Conservation (phyloP, 1,139 yeast genomes). For the Eremothecium gossypii region DNA sequence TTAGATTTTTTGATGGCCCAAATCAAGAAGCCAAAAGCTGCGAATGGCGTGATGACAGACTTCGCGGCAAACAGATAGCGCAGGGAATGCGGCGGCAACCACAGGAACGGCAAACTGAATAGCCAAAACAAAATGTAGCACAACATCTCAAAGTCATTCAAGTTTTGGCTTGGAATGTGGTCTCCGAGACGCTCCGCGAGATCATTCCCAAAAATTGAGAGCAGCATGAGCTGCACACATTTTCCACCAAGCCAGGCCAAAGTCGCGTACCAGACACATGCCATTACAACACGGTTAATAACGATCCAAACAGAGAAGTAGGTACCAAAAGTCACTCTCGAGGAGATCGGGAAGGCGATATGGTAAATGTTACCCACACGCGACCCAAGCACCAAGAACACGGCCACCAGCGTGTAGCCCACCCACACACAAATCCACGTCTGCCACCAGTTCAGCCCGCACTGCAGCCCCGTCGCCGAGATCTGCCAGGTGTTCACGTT, state of each 20-base stretch:
- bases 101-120: conserved; percentile 62
- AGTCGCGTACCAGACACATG: conserved; percentile 77
- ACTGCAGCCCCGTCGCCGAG: conserved; percentile 69
- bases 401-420: conserved; percentile 55
- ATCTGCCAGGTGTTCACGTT: conserved; percentile 87
- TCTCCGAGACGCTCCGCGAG: conserved; percentile 41
- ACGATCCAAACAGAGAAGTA: conserved; percentile 77
- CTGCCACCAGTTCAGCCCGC: conserved; percentile 81
- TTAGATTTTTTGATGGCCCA: conserved; percentile 57
- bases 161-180: conserved; percentile 38
- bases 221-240: conserved; percentile 63
- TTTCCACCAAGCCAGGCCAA: conserved; percentile 79
- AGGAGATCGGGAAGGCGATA: conserved; percentile 67
- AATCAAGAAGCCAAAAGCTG: conserved; percentile 66
- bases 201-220: conserved; percentile 57
- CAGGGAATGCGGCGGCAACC: conserved; percentile 73
- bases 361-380: conserved; percentile 69
- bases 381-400: conserved; percentile 54
- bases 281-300: conserved; percentile 70
- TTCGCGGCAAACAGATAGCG: conserved; percentile 74
- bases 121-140: conserved; percentile 73
- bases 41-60: conserved; percentile 65
- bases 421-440: conserved; percentile 79
- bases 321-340: conserved; percentile 65
- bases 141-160: conserved; percentile 60